Percentiles rank a stretch among this genome's conserved stretches.
Conservation (phyloP, 2,329 filamentous ascomycete species). For the Diaporthe capsici region DNA sequence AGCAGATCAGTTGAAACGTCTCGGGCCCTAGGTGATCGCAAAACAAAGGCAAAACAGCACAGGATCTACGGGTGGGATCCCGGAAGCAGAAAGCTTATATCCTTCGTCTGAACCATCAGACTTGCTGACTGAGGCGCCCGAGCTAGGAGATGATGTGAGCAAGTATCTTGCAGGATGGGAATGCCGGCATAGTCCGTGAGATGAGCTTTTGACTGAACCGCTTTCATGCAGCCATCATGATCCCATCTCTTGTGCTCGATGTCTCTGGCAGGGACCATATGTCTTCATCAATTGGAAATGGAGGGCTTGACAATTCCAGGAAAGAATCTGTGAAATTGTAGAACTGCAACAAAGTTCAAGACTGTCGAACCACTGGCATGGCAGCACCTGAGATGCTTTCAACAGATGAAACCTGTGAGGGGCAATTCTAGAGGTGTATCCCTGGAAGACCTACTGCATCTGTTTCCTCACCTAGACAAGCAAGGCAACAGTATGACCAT, state of each 20-base stretch:
- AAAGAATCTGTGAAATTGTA: not conserved
- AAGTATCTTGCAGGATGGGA: constrained; percentile 6
- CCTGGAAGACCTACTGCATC: not conserved
- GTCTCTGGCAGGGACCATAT: not conserved
- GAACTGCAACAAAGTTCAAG: not conserved
- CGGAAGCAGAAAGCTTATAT: constrained; percentile 20
- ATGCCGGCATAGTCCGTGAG: not conserved
- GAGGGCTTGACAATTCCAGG: too few species aligned
- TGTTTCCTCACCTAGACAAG: not conserved
- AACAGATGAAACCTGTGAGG: not conserved
- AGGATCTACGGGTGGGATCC: constrained; percentile 15
- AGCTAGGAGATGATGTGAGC: not conserved
- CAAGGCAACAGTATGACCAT: not conserved
- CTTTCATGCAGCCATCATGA: not conserved
- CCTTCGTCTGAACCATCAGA: not conserved
- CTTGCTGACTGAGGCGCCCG: not conserved
- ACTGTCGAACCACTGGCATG: not conserved
- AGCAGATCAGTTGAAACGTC: constrained; percentile 30
- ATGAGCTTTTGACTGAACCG: not conserved
- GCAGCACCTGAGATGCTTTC: constrained; percentile 6
- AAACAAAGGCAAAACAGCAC: constrained; percentile 23
- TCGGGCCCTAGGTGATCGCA: constrained; percentile 19
- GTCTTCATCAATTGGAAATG: not conserved
- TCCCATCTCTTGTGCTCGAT: not conserved
- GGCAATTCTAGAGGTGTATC: not conserved